Evolutionary conservation across 129 eudicot species (phyloP).

Genomic region (Chrysanthemum makinoi): DNA sequence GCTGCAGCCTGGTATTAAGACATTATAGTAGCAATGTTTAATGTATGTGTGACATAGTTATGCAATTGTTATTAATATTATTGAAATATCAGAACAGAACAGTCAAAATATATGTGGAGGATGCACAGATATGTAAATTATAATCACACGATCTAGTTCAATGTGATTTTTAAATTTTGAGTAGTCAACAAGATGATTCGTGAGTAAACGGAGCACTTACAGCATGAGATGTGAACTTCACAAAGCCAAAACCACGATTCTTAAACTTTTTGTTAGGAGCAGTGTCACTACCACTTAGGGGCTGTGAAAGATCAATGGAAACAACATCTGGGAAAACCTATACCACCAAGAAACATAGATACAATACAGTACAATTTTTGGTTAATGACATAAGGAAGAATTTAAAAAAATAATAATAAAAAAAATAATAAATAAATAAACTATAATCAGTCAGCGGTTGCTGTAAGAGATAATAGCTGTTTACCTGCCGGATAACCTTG

Average conservation of each 20-base stretch:
- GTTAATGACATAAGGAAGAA: not conserved
- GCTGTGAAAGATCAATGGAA: slow-evolving; percentile 65
- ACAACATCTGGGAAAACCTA: slow-evolving; percentile 85
- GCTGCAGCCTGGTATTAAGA: slow-evolving; percentile 76
- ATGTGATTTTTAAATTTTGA: slow-evolving; percentile 4
- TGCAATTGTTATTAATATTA: slow-evolving; percentile 1
- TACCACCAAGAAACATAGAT: slow-evolving; percentile 8
- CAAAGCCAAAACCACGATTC: slow-evolving; percentile 90
- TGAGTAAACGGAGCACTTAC: slow-evolving; percentile 45
- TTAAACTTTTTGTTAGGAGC: slow-evolving; percentile 49
- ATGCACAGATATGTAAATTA: too few species aligned
- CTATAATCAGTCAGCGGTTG: not conserved
- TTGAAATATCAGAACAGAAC: slow-evolving; percentile 9
- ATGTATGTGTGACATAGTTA: slow-evolving; percentile 2
- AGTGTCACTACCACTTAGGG: slow-evolving; percentile 37
- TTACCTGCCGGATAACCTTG: slow-evolving; percentile 67
- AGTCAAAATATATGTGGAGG: not conserved
- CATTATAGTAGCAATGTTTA: slow-evolving; percentile 42
- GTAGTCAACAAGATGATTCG: slow-evolving; percentile 10
- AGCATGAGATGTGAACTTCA: slow-evolving; percentile 82
- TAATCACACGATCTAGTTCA: not conserved
- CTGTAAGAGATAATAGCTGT: not conserved
- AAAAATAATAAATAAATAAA: not conserved
- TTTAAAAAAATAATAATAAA: not conserved
- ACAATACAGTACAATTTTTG: not conserved